These are phyloP conservation scores for Camellia granthamiana DNA, from an alignment of 148 eudicot species.

Conservation along the genomic window DNA sequence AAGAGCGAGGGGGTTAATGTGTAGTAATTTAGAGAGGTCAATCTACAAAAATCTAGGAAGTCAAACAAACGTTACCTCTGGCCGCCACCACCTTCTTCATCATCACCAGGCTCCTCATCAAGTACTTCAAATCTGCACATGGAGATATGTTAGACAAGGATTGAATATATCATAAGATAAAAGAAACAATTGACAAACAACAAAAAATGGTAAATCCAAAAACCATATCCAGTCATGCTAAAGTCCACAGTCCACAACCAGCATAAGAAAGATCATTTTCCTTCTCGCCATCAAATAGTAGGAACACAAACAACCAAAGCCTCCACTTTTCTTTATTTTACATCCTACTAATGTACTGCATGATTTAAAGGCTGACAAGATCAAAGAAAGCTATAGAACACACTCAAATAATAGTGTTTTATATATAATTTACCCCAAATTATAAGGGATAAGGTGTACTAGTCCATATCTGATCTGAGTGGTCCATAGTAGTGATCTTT, in stretches of 20 bases:
- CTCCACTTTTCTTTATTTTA: neutral
- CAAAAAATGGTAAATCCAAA: neutral
- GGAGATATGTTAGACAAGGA: neutral
- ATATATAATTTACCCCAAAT: neutral
- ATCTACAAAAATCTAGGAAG: neutral
- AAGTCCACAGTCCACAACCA: neutral
- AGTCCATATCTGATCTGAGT: slow-evolving; percentile 3
- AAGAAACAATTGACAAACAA: too few relatives aligned
- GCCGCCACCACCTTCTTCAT: slow-evolving; percentile 80
- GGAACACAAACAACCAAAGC: slow-evolving; percentile 8
- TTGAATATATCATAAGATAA: neutral
- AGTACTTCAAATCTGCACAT: slow-evolving; percentile 77
- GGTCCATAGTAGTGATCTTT: neutral
- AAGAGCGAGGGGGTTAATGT: too few relatives aligned
- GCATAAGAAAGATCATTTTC: neutral
- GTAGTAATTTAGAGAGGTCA: neutral
- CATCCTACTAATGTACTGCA: neutral
- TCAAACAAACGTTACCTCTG: slow-evolving; percentile 59
- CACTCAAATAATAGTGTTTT: neutral
- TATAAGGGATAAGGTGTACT: neutral
- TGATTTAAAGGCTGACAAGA: neutral
- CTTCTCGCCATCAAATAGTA: neutral
- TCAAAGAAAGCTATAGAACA: neutral
- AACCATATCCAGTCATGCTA: neutral
- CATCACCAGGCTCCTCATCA: slow-evolving; percentile 96